These are phyloP conservation scores for Penicillium flavigenum DNA, from an alignment of 495 filamentous ascomycete genomes.

Conservation along the genomic window DNA sequence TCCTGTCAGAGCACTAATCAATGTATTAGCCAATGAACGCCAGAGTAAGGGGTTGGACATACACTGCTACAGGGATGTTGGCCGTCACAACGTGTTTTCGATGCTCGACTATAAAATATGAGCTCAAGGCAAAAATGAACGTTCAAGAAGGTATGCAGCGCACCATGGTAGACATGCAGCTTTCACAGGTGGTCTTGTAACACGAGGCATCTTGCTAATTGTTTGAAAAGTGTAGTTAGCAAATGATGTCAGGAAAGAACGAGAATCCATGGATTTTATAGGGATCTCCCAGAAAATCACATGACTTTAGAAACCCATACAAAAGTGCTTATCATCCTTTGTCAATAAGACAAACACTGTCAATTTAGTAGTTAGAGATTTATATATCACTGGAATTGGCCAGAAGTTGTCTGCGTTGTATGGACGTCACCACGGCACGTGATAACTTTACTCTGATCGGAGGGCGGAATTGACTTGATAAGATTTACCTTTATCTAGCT, in stretches of 20 bases:
- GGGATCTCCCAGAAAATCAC: too few species aligned
- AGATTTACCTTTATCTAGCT: background rate
- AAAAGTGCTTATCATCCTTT: too few species aligned
- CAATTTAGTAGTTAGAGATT: too few species aligned
- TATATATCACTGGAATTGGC: too few species aligned
- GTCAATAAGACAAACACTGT: too few species aligned
- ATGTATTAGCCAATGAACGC: background rate
- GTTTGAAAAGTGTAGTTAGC: background rate
- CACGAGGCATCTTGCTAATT: slow-evolving; percentile 13
- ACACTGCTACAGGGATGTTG: slow-evolving; percentile 49
- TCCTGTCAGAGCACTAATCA: slow-evolving; percentile 42
- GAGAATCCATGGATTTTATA: too few species aligned
- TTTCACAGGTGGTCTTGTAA: slow-evolving; percentile 46
- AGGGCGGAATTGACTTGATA: background rate
- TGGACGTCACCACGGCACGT: slow-evolving; percentile 3
- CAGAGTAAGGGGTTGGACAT: slow-evolving; percentile 17
- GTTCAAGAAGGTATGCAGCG: slow-evolving; percentile 12
- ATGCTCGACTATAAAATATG: slow-evolving; percentile 42
- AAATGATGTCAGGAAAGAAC: background rate
- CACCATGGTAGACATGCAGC: slow-evolving; percentile 56
- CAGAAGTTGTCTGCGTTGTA: background rate
- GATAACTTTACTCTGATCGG: slow-evolving; percentile 1
- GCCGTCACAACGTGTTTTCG: slow-evolving; percentile 53
- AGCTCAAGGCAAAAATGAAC: slow-evolving; percentile 10
- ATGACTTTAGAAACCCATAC: too few species aligned